phyloP scores from a whole-genome alignment of 1,284 basidiomycete genomes.

The Heterobasidion parviporum region DNA sequence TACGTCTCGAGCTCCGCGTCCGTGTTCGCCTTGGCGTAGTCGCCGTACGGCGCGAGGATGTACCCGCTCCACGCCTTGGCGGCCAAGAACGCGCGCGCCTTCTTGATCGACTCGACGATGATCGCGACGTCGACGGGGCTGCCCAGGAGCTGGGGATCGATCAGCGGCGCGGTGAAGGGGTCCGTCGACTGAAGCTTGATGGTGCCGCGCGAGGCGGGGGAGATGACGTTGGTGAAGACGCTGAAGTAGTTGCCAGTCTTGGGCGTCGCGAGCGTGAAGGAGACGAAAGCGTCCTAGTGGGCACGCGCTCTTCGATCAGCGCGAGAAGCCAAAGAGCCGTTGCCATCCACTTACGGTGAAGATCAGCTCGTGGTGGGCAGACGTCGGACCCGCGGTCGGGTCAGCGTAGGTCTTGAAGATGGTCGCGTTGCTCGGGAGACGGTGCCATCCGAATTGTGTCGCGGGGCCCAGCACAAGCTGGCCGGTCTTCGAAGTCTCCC shows the following conservation, averaged over 20 bases:
- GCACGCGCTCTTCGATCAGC: background rate
- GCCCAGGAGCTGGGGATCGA: conserved; percentile 15
- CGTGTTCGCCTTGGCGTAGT: conserved; percentile 8
- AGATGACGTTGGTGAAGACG: conserved; percentile 14
- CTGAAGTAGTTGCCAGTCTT: conserved; percentile 15
- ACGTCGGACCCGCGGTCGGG: conserved; percentile 26
- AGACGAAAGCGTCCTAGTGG: conserved; percentile 7
- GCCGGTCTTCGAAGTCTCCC: conserved; percentile 11
- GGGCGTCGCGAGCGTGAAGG: conserved; percentile 7
- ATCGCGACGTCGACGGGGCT: conserved; percentile 11
- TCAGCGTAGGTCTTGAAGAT: conserved; percentile 22
- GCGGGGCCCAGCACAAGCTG: conserved; percentile 7
- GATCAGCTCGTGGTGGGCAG: conserved; percentile 9
- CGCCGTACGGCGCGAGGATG: conserved; percentile 8
- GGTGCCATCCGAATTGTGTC: conserved; percentile 18
- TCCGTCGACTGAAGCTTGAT: conserved; percentile 15
- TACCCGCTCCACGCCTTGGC: conserved; percentile 12
- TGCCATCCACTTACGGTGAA: conserved; percentile 5
- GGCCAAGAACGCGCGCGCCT: conserved; percentile 7
- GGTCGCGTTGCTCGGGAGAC: conserved; percentile 21
- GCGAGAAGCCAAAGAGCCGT: background rate
- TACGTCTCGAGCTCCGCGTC: conserved; percentile 13
- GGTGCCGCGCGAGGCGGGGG: conserved; percentile 17
- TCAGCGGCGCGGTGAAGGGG: conserved; percentile 15
- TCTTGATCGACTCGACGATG: conserved; percentile 10